Evolutionary conservation across 2,329 filamentous ascomycete species (phyloP).

Genomic region (Neonectria sp.): DNA sequence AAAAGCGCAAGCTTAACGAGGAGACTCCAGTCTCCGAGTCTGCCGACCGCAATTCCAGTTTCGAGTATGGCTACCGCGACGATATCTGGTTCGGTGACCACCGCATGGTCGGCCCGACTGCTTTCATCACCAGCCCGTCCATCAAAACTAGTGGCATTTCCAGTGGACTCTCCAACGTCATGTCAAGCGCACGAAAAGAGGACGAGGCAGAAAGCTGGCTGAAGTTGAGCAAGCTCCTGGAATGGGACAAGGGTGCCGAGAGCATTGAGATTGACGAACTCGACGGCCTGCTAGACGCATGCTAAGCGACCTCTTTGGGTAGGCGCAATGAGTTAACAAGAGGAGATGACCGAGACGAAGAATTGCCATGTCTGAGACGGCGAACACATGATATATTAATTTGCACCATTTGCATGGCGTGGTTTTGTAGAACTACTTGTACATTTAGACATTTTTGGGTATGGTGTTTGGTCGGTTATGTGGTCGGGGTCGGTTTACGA

Average conservation of each 20-base stretch:
- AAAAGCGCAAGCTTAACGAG: conserved; percentile 72
- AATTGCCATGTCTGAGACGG: conserved; percentile 45
- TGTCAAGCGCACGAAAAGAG: conserved; percentile 53
- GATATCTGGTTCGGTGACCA: conserved; percentile 69
- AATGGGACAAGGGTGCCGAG: conserved; percentile 84
- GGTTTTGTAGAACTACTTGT: conserved; percentile 50
- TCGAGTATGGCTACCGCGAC: conserved; percentile 60
- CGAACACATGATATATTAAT: conserved; percentile 42
- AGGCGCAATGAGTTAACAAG: conserved; percentile 39
- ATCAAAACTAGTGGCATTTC: conserved; percentile 57
- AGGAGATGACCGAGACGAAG: conserved; percentile 42
- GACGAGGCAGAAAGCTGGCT: conserved; percentile 58
- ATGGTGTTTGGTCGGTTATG: conserved; percentile 36
- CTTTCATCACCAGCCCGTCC: conserved; percentile 69
- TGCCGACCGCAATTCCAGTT: conserved; percentile 47
- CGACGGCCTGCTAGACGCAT: conserved; percentile 86
- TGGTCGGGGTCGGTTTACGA: conserved; percentile 39
- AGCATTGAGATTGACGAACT: conserved; percentile 94
- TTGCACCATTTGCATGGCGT: conserved; percentile 42
- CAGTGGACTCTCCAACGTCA: conserved; percentile 40
- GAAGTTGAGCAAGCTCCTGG: conserved; percentile 58
- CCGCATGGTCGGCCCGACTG: conserved; percentile 53
- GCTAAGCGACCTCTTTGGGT: conserved; percentile 60
- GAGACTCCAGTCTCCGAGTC: conserved; percentile 51
- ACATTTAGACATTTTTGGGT: conserved; percentile 48